phyloP scores from a whole-genome alignment of 768 basidiomycete species.

The Cyathus striatus region DNA sequence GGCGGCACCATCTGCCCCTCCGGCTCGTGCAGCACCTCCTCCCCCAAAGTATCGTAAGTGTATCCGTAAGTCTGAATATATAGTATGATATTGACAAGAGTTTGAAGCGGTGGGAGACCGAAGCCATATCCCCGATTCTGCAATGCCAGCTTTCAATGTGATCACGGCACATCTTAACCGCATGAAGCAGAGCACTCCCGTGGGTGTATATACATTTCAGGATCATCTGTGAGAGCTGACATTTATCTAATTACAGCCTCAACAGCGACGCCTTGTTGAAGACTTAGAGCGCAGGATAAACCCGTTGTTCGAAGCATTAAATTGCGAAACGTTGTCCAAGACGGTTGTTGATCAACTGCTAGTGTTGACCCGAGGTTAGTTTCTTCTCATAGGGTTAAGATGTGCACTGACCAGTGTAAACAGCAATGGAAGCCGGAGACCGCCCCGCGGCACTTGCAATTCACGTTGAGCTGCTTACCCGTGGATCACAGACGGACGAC shows the following conservation, averaged over 20 bases:
- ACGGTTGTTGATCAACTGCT: conserved; percentile 67
- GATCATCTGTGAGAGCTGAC: neutral
- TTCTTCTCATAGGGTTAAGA: neutral
- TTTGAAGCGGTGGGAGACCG: conserved; percentile 81
- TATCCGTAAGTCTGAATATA: neutral
- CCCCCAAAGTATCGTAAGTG: conserved; percentile 23
- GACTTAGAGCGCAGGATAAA: conserved; percentile 86
- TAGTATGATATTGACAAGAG: conserved; percentile 30
- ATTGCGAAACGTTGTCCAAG: conserved; percentile 76
- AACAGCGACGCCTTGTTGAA: conserved; percentile 79
- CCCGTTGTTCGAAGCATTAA: conserved; percentile 85
- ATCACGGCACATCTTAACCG: conserved; percentile 58
- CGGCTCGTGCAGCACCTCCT: conserved; percentile 10
- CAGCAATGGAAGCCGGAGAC: conserved; percentile 81
- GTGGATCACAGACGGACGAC: conserved; percentile 75
- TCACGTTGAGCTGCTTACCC: conserved; percentile 82
- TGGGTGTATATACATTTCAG: conserved; percentile 30
- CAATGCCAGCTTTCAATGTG: conserved; percentile 60
- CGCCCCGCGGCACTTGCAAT: conserved; percentile 73
- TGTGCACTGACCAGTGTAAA: conserved; percentile 1
- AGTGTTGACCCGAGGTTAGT: conserved; percentile 67
- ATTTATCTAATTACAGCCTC: conserved; percentile 41
- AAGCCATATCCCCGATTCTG: conserved; percentile 78
- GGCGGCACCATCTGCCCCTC: conserved; percentile 14
- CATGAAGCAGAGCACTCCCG: conserved; percentile 72